These are phyloP conservation scores for Incumbomyces delicatus DNA, from an alignment of 2,329 filamentous ascomycete genomes.

Conservation along the genomic window DNA sequence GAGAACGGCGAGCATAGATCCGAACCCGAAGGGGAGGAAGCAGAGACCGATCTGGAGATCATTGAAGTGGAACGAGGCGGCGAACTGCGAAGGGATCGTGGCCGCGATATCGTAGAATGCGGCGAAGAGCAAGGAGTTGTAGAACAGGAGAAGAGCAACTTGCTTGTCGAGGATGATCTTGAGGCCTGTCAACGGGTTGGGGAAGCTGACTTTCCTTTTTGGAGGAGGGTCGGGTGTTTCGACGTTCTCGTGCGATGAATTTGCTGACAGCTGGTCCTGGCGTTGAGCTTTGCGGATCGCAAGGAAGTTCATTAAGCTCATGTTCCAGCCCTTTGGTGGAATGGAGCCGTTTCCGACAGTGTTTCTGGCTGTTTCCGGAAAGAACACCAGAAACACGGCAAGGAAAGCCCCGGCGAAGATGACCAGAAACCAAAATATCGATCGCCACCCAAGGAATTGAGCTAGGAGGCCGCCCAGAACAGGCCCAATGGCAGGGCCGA, in stretches of 20 bases:
- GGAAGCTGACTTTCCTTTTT: conserved; percentile 20
- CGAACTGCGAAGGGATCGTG: conserved; percentile 37
- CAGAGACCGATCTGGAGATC: conserved; percentile 37
- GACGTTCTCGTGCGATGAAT: background rate
- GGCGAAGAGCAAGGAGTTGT: conserved; percentile 36
- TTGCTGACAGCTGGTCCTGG: background rate
- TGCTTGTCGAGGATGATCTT: conserved; percentile 29
- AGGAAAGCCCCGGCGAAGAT: conserved; percentile 35
- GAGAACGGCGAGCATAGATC: conserved; percentile 21
- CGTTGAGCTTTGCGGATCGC: conserved; percentile 16
- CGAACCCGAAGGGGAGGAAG: conserved; percentile 24
- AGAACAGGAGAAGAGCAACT: conserved; percentile 28
- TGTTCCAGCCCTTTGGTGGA: conserved; percentile 29
- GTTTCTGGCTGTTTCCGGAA: conserved; percentile 29
- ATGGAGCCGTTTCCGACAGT: conserved; percentile 32
- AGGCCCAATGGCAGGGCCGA: conserved; percentile 38
- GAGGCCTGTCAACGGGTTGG: conserved; percentile 35
- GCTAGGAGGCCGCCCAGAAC: conserved; percentile 33
- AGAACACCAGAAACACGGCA: conserved; percentile 23
- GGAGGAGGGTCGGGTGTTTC: background rate
- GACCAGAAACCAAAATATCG: conserved; percentile 46
- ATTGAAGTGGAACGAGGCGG: conserved; percentile 37
- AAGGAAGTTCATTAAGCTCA: conserved; percentile 23
- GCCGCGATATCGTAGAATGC: conserved; percentile 40
- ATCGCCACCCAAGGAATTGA: conserved; percentile 41